Evolutionary conservation across 306 rosid genomes (phyloP), one percentile per base, ranked within the genome.

Genomic region (Medicago lupulina): DNA sequence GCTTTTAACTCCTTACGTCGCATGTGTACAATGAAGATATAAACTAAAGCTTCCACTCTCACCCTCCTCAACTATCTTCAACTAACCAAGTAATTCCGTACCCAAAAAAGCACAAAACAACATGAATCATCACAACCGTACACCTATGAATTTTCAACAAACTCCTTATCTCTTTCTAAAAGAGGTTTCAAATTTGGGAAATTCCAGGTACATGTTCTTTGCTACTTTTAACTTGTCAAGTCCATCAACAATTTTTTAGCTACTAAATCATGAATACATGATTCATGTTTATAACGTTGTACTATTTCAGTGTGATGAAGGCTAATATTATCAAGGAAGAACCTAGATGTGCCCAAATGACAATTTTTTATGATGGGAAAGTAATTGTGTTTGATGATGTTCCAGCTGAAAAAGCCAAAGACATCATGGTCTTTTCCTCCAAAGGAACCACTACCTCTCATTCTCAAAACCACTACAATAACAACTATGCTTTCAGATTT

Each of bases 291-390:
- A 21, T 21, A 21, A 21, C 23, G 23, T 21, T 21, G 23, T 40
- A 9, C 9, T 43, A 2, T 28, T 67, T 7, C 87, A 93, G 96
- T 72, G 81, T 34, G 38, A 78, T 43, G 34, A 87, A 81, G 71
- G 15, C 18, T 50, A 23, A 11, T 60, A 34, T 69, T 81, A 49
- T 73, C 28, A 85, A 36, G 76, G 89, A 76, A 74, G 49, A 76
- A 75, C 28, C 80, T 8, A 82, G 74, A 50, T 74, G 59, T 17
- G 68, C 89, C 19, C 98, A 87, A 17, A 82, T 92, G 96, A 95
- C 98, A 25, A 85, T 92, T 47, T 90, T 95, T 47, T 95, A 95
- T 73, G 85, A 11, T 19, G 98, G 98, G 12, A 86, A 87, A 85
- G 92, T 95, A 9, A 3, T 85, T 11, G 98, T 95, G 57, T 77